Evolutionary conservation across 1,139 yeast species (phyloP), one percentile per base, ranked within the genome.

Genomic region (Saccharomyces hybrid): DNA sequence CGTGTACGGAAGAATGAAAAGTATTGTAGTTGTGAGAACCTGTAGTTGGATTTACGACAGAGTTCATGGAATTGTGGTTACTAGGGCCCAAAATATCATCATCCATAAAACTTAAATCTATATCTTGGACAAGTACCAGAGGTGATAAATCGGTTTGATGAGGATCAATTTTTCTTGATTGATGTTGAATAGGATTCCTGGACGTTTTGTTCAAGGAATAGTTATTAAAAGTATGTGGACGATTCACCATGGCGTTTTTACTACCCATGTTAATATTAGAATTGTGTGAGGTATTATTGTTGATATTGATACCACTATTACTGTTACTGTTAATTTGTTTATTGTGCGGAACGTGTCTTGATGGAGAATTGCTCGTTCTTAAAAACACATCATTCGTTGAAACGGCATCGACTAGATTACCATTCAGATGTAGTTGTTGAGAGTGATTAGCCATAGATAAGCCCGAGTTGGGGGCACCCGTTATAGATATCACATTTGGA

Each of bases 321-420:
- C 26, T 42, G 14, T 38, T 32, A 5, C 27, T 14, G 14, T 5
- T 20, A 5, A 26, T 42, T 16, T 14, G 16, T 25, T 41, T 48
- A 11, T 42, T 20, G 16, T 26, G 20, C 23, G 28, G 8, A 9
- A 14, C 11, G 25, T 38, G 34, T 9, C 23, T 47, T 23, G 42
- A 46, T 5, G 32, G 27, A 46, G 32, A 29, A 46, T 50, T 50
- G 47, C 50, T 48, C 28, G 48, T 34, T n/a, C 46, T 47, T 62
- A 89, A 73, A 67, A 89, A 89, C 56, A 89, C 96, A 68, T 89
- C 96, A 65, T 87, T 88, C 13, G 96, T 89, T n/a, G 88, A 81
- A 3, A 86, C 93, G 1, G 90, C 84, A 64, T 86, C 93, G 74
- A 80, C 79, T 49, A 81, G 51, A 52, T 64, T 64, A 27, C 64